These are phyloP conservation scores for Brachypodium distachyon DNA, from an alignment of 202 grass and related monocot species.

Conservation along the genomic window DNA sequence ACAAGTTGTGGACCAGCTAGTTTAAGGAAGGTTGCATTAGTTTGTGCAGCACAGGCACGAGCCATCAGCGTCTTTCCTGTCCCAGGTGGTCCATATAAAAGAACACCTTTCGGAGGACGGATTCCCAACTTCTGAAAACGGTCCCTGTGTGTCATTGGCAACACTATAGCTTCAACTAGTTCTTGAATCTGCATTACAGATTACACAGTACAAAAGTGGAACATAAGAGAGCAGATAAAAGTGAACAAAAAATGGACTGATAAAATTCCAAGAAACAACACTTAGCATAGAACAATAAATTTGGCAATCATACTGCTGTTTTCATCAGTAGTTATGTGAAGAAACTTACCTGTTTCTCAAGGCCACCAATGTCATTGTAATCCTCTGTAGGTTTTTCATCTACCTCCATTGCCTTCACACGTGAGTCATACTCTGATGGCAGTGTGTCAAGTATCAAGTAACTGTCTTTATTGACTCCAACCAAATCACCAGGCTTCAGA, in stretches of 20 bases:
- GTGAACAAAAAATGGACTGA: not conserved
- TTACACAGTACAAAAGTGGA: not conserved
- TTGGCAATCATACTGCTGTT: not conserved
- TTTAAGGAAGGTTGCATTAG: conserved; percentile 90
- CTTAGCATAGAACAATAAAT: not conserved
- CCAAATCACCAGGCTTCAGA: conserved; percentile 85
- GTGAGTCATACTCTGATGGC: conserved; percentile 80
- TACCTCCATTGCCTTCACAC: conserved; percentile 89
- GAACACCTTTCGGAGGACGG: conserved; percentile 81
- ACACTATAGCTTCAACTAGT: conserved; percentile 83
- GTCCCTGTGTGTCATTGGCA: conserved; percentile 88
- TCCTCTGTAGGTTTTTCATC: conserved; percentile 91
- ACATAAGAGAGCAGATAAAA: not conserved
- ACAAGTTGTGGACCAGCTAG: conserved; percentile 81
- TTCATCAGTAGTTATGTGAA: not conserved
- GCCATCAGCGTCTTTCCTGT: conserved; percentile 95
- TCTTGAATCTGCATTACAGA: conserved; percentile 71
- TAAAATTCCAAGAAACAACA: not conserved
- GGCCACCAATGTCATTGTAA: conserved; percentile 92
- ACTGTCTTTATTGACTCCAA: conserved; percentile 87
- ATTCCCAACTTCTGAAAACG: conserved; percentile 87
- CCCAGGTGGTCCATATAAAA: conserved; percentile 95
- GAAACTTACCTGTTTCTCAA: conserved; percentile 71
- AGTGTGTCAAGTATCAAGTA: conserved; percentile 84
- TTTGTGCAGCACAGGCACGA: conserved; percentile 86